phyloP scores from a whole-genome alignment of 2,329 filamentous ascomycete genomes.

The Pseudocercospora musae region DNA sequence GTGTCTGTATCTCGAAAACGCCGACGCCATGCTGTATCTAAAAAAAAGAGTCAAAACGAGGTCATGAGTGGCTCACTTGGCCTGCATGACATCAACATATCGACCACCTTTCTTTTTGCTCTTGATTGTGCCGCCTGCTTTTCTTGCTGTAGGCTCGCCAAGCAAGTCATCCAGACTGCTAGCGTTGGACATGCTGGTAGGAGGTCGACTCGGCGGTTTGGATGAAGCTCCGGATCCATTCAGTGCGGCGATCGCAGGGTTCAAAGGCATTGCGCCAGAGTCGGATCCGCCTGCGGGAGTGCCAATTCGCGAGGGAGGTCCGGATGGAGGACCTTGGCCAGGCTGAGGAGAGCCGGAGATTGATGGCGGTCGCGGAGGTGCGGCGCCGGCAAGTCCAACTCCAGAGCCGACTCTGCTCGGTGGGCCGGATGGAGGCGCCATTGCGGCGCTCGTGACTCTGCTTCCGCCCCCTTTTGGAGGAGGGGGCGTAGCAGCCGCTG shows the following conservation, averaged over 20 bases:
- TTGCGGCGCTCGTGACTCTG: conserved; percentile 54
- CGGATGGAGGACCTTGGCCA: conserved; percentile 18
- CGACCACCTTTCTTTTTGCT: conserved; percentile 80
- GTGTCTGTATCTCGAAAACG: background rate
- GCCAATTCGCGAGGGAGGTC: conserved; percentile 31
- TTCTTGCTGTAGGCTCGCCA: conserved; percentile 62
- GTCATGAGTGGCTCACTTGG: conserved; percentile 45
- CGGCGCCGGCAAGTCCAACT: conserved; percentile 12
- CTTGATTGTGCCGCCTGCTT: conserved; percentile 56
- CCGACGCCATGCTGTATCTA: background rate
- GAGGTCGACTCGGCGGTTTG: conserved; percentile 64
- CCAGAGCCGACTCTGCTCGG: conserved; percentile 28
- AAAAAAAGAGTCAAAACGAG: background rate
- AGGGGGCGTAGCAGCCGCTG: conserved; percentile 61
- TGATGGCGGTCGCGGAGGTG: conserved; percentile 9
- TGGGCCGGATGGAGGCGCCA: conserved; percentile 48
- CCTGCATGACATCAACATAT: conserved; percentile 91
- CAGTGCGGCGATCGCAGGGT: conserved; percentile 11
- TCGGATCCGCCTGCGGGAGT: conserved; percentile 29
- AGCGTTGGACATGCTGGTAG: conserved; percentile 84
- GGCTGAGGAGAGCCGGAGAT: conserved; percentile 9
- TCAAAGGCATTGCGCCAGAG: conserved; percentile 14
- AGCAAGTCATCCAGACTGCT: conserved; percentile 92
- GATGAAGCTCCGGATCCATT: conserved; percentile 31
- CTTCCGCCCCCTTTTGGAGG: conserved; percentile 63